Conservation (phyloP, 495 filamentous ascomycete genomes). For the Daldinia loculata region DNA sequence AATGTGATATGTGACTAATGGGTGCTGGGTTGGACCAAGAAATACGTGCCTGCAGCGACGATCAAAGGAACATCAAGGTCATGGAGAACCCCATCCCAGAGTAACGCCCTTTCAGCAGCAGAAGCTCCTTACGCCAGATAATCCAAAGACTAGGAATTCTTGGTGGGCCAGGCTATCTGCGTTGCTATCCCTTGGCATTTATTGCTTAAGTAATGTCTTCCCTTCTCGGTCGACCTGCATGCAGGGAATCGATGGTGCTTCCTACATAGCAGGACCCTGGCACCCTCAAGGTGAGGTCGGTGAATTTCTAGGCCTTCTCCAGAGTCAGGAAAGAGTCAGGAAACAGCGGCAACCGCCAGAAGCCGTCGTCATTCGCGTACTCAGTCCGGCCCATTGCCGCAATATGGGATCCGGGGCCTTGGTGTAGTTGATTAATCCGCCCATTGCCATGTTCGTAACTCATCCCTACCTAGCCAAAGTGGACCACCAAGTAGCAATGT, state of each 20-base stretch:
- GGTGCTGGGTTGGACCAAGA: conserved; percentile 33
- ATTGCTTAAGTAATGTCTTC: conserved; percentile 41
- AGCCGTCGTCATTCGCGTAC: conserved; percentile 20
- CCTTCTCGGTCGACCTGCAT: conserved; percentile 44
- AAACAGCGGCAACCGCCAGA: conserved; percentile 27
- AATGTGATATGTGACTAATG: conserved; percentile 43
- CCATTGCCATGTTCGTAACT: conserved; percentile 32
- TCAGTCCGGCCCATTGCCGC: conserved; percentile 28
- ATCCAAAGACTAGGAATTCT: conserved; percentile 31
- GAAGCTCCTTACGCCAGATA: conserved; percentile 26
- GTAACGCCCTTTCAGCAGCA: conserved; percentile 22
- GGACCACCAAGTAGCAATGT: conserved; percentile 39
- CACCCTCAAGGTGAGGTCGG: conserved; percentile 40
- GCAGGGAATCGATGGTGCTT: conserved; percentile 33
- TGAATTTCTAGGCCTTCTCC: conserved; percentile 29
- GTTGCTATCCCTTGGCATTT: conserved; percentile 40
- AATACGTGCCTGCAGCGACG: conserved; percentile 43
- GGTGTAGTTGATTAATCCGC: conserved; percentile 33
- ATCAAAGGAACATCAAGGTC: conserved; percentile 42
- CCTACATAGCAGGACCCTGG: conserved; percentile 17
- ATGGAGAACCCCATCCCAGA: conserved; percentile 37
- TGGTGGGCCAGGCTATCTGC: conserved; percentile 37
- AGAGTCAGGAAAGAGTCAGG: conserved; percentile 19
- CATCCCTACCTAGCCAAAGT: conserved; percentile 31
- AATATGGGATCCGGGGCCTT: conserved; percentile 23